These are phyloP conservation scores for Colletotrichum nymphaeae DNA, from an alignment of 2,329 filamentous ascomycete species.

Conservation along the genomic window DNA sequence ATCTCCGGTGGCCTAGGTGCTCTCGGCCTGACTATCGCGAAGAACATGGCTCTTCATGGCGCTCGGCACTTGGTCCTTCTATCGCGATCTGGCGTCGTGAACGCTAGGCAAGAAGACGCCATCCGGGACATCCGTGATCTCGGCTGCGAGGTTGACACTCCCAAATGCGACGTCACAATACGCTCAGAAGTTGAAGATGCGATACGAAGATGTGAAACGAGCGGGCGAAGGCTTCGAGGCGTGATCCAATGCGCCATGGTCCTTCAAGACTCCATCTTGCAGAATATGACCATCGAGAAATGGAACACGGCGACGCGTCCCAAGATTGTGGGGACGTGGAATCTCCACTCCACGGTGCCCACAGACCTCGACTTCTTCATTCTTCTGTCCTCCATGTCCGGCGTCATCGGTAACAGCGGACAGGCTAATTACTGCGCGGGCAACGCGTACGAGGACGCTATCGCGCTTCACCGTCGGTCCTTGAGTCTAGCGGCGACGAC, in stretches of 20 bases:
- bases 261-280: conserved; percentile 36
- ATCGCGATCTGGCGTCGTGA: conserved; percentile 39
- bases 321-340: conserved; percentile 35
- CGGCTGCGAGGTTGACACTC: conserved; percentile 34
- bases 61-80: conserved; percentile 45
- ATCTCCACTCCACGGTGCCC: conserved; percentile 23
- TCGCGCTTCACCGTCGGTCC: conserved; percentile 26
- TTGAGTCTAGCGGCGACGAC: background rate
- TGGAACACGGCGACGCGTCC: conserved; percentile 32
- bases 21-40: conserved; percentile 39
- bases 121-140: conserved; percentile 30
- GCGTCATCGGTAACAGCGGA: conserved; percentile 34
- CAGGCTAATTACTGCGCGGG: conserved; percentile 38
- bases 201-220: conserved; percentile 24
- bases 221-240: conserved; percentile 40
- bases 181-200: background rate
- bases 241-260: conserved; percentile 48
- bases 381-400: conserved; percentile 36
- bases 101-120: conserved; percentile 3
- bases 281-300: conserved; percentile 34
- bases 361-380: conserved; percentile 35
- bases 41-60: conserved; percentile 41
- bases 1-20: conserved; percentile 45
- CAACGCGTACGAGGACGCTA: conserved; percentile 36
- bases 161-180: conserved; percentile 36